Conservation (phyloP, 257 asterid genomes). For the Nicotiana benthamiana region DNA sequence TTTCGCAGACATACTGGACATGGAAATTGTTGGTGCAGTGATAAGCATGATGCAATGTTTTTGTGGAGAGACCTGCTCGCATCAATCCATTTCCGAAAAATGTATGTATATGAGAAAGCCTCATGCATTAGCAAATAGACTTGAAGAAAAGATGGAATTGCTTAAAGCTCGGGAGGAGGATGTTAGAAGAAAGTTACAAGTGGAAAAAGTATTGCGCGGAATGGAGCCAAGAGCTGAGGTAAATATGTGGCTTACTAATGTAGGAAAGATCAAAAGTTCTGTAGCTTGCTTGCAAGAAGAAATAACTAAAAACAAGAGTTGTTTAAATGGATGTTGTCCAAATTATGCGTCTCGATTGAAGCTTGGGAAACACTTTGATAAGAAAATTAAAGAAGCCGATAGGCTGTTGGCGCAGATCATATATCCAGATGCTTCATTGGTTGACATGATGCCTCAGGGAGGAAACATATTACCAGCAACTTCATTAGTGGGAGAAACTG, state of each 20-base stretch:
- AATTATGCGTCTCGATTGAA: constrained; percentile 10
- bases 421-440: constrained; percentile 6
- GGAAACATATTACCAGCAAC: constrained; percentile 17
- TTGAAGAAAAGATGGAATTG: constrained; percentile 13
- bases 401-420: constrained; percentile 11
- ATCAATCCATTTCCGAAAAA: constrained; percentile 3
- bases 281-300: constrained; percentile 2
- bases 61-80: constrained; percentile 13
- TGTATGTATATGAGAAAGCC: constrained; percentile 12
- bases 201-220: constrained; percentile 1
- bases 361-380: constrained; percentile 12
- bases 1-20: not conserved
- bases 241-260: constrained; percentile 19
- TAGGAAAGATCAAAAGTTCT: constrained; percentile 4
- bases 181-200: not conserved
- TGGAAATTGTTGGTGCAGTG: constrained; percentile 13
- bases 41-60: constrained; percentile 14
- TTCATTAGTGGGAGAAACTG: constrained; percentile 17
- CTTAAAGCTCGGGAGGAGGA: constrained; percentile 23
- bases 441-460: constrained; percentile 9
- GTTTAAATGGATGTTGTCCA: constrained; percentile 19
- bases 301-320: not conserved
- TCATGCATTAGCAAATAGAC: not conserved
- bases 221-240: constrained; percentile 25
- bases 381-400: constrained; percentile 13